Percentiles rank a stretch among this genome's conserved stretches.
phyloP scores from a whole-genome alignment of 345 rosid genomes.

The Crucihimalaya himalaica region DNA sequence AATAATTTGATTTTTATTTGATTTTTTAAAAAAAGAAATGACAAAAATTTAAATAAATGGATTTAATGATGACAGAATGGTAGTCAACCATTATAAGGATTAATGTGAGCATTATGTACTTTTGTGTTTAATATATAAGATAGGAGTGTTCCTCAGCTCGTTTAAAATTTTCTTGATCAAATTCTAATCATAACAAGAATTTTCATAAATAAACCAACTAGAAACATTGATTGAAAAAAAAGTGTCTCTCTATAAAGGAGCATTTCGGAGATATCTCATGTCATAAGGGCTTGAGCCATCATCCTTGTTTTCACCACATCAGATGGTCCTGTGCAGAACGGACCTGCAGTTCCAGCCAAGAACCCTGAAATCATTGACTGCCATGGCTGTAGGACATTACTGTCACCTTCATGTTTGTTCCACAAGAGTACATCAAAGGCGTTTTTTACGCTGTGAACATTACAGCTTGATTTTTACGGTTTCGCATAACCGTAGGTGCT shows the following conservation, averaged over 20 bases:
- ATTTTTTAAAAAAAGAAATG: too few relatives aligned
- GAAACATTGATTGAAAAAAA: neutral
- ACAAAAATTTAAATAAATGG: too few relatives aligned
- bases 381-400: slow-evolving; percentile 81
- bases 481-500: slow-evolving; percentile 94
- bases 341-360: slow-evolving; percentile 93
- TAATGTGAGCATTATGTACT: too few relatives aligned
- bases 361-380: slow-evolving; percentile 97
- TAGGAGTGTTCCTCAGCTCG: too few relatives aligned
- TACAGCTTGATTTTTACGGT: slow-evolving; percentile 95
- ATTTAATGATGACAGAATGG: too few relatives aligned
- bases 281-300: slow-evolving; percentile 88
- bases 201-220: neutral
- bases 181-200: neutral
- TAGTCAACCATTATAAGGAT: too few relatives aligned
- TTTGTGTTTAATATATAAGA: too few relatives aligned
- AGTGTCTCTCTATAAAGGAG: slow-evolving; percentile 41
- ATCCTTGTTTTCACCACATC: slow-evolving; percentile 97
- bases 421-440: slow-evolving; percentile 77
- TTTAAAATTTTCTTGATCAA: too few relatives aligned
- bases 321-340: slow-evolving; percentile 90
- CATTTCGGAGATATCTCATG: slow-evolving; percentile 53
- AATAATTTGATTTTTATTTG: too few relatives aligned
- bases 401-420: slow-evolving; percentile 96
- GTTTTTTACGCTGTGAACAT: slow-evolving; percentile 95